These are phyloP conservation scores for Moesziomyces sp. DNA, from an alignment of 1,284 basidiomycete genomes.

Conservation along the genomic window DNA sequence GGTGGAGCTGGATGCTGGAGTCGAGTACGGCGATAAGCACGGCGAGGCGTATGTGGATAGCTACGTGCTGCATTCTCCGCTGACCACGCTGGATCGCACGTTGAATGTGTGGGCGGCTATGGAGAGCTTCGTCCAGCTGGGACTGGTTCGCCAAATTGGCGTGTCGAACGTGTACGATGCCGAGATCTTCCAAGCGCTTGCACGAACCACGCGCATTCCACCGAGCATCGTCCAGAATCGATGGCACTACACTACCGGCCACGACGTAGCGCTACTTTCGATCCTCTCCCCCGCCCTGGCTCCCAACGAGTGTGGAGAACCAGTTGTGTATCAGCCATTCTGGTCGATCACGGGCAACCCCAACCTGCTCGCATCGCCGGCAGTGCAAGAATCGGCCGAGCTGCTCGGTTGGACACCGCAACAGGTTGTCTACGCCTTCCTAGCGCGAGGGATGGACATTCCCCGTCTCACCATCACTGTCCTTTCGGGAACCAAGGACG, in stretches of 20 bases:
- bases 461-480: constrained; percentile 52
- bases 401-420: constrained; percentile 45
- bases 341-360: constrained; percentile 65
- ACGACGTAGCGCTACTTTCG: constrained; percentile 62
- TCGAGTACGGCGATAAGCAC: constrained; percentile 29
- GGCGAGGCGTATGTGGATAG: constrained; percentile 58
- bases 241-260: constrained; percentile 63
- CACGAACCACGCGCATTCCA: constrained; percentile 39
- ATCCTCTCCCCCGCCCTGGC: constrained; percentile 53
- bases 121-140: constrained; percentile 56
- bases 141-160: constrained; percentile 58
- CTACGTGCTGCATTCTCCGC: constrained; percentile 60
- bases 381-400: constrained; percentile 45
- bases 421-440: constrained; percentile 60
- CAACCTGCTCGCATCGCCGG: constrained; percentile 34
- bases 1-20: constrained; percentile 24
- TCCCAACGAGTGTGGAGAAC: constrained; percentile 52
- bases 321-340: constrained; percentile 62
- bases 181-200: constrained; percentile 53
- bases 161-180: constrained; percentile 63
- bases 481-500: constrained; percentile 53
- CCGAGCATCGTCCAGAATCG: constrained; percentile 62
- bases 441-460: constrained; percentile 55
- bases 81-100: constrained; percentile 57
- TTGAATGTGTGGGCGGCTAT: constrained; percentile 61